Percentiles rank a stretch among this genome's conserved stretches.
Evolutionary conservation across 768 basidiomycete species (phyloP).

Genomic region (Boletus rubroflammeus): DNA sequence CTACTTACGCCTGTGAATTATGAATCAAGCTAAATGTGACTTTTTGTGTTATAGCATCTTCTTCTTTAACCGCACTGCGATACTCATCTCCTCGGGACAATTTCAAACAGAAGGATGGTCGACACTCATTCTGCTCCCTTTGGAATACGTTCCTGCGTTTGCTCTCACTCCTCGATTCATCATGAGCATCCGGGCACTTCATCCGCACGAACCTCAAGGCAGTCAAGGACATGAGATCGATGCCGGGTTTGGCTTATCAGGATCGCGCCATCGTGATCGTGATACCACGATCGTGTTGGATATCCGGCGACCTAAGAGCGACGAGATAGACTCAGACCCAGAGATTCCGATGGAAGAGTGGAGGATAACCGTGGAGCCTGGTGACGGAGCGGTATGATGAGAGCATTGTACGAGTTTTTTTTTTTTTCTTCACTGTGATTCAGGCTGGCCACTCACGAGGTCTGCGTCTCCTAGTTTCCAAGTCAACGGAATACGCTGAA

Average conservation of each 20-base stretch:
- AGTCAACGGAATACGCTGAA: neutral
- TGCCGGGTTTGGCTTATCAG: neutral
- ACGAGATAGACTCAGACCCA: neutral
- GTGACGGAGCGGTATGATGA: neutral
- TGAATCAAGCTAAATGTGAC: neutral
- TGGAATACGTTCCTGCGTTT: conserved; percentile 6
- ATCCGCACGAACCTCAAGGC: neutral
- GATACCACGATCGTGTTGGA: neutral
- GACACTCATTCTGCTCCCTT: neutral
- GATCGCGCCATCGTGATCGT: neutral
- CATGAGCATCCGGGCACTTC: conserved; percentile 1
- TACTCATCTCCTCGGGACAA: neutral
- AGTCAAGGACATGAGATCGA: neutral
- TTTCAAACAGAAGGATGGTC: conserved; percentile 2
- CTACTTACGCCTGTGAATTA: no score
- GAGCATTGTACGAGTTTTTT: neutral
- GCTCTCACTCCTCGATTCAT: conserved; percentile 12
- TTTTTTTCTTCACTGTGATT: neutral
- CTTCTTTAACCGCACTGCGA: conserved; percentile 5
- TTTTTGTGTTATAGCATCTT: neutral
- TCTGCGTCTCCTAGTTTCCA: neutral
- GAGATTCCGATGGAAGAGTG: neutral
- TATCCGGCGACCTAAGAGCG: neutral
- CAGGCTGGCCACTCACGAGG: neutral
- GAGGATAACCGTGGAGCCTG: neutral